These are phyloP conservation scores for Ophiostoma montium DNA, from an alignment of 2,329 filamentous ascomycete species.

Conservation along the genomic window DNA sequence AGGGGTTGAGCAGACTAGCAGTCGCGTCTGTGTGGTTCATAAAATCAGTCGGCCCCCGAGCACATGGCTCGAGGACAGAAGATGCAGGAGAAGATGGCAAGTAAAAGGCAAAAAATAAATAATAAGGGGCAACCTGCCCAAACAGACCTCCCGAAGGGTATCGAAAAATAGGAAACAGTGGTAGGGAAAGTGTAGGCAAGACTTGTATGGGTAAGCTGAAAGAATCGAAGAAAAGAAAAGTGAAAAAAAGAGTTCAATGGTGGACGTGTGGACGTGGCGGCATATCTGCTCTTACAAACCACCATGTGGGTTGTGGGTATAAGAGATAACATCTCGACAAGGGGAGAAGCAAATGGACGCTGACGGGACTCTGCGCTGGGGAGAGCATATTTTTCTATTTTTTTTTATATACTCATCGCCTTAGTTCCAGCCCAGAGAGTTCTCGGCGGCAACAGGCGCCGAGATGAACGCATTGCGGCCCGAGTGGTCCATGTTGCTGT, in stretches of 20 bases:
- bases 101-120: conserved; percentile 5
- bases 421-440: conserved; percentile 91
- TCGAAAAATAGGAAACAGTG: conserved; percentile 25
- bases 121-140: conserved; percentile 14
- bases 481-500: conserved; percentile 37
- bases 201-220: conserved; percentile 3
- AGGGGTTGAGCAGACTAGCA: conserved; percentile 2
- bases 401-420: background rate
- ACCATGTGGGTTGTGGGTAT: background rate
- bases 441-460: conserved; percentile 81
- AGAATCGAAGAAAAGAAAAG: conserved; percentile 12
- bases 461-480: conserved; percentile 57
- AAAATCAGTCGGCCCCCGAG: conserved; percentile 3
- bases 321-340: background rate
- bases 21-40: conserved; percentile 9
- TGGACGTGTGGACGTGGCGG: conserved; percentile 18
- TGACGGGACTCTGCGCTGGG: background rate
- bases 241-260: conserved; percentile 17
- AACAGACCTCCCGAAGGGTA: conserved; percentile 29
- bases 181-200: conserved; percentile 3
- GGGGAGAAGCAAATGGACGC: background rate
- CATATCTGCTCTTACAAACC: conserved; percentile 5
- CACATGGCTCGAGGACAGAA: background rate
- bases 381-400: background rate
- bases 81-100: background rate